Percentiles rank a stretch among this genome's conserved stretches.
phyloP scores from a whole-genome alignment of 257 asterid species.

The Solanum etuberosum region DNA sequence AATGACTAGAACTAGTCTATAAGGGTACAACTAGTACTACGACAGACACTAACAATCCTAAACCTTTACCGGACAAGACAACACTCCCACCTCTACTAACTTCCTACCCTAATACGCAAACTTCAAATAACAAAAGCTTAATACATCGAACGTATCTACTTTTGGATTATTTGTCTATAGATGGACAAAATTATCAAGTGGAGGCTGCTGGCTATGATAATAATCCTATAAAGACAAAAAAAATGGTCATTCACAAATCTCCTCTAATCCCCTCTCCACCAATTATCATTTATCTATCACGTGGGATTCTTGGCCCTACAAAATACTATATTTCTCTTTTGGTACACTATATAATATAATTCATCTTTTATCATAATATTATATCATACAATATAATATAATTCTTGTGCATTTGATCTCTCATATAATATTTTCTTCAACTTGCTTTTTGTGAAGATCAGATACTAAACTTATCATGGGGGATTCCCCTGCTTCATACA shows the following conservation, averaged over 20 bases:
- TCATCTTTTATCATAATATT: not conserved
- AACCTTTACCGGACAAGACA: too few relatives aligned
- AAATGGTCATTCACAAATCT: constrained; percentile 31
- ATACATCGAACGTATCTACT: not conserved
- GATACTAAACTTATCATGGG: constrained; percentile 24
- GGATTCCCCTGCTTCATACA: constrained; percentile 65
- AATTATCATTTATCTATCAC: constrained; percentile 55
- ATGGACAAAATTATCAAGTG: constrained; percentile 33
- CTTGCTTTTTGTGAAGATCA: not conserved
- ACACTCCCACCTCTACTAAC: not conserved
- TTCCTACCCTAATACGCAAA: too few relatives aligned
- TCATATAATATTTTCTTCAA: not conserved
- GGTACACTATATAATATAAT: not conserved
- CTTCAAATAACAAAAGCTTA: too few relatives aligned
- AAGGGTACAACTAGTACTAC: too few relatives aligned
- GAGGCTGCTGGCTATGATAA: constrained; percentile 10
- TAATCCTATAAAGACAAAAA: constrained; percentile 9
- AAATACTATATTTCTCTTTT: not conserved
- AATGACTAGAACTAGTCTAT: not conserved
- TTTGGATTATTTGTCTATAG: not conserved
- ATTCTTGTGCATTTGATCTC: not conserved
- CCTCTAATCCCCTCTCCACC: constrained; percentile 63
- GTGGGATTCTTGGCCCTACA: constrained; percentile 49
- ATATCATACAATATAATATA: not conserved
- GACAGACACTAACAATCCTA: not conserved